A percentile compares a stretch with the other conserved stretches of the same genome.
Evolutionary conservation across 257 asterid species (phyloP).

Genomic region (Coffea eugenioides): DNA sequence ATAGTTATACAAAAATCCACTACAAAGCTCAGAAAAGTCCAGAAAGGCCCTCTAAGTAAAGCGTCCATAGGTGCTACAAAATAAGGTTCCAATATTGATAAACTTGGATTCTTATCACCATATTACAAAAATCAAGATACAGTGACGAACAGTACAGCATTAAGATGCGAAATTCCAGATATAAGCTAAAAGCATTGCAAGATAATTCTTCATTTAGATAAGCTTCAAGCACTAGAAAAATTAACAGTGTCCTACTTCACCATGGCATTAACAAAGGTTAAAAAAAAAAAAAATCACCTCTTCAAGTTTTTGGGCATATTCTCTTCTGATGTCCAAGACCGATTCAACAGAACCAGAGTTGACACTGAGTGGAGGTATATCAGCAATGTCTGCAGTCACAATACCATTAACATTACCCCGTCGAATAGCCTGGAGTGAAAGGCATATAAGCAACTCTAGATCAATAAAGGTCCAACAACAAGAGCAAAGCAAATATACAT

Average conservation of each 20-base stretch:
- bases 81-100: not conserved
- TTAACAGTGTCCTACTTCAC: not conserved
- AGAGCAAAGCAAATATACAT: not conserved
- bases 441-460: constrained; percentile 12
- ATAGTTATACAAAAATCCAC: not conserved
- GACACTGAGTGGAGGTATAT: constrained; percentile 44
- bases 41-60: not conserved
- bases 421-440: constrained; percentile 45
- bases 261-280: not conserved
- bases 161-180: not conserved
- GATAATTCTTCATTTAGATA: not conserved
- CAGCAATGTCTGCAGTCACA: constrained; percentile 36
- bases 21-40: not conserved
- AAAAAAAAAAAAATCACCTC: constrained; percentile 43
- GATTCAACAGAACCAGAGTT: constrained; percentile 52
- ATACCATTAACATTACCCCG: constrained; percentile 39
- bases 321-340: constrained; percentile 63
- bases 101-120: not conserved
- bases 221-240: not conserved
- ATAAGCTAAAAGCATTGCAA: not conserved
- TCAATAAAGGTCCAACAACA: constrained; percentile 10
- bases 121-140: not conserved
- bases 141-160: not conserved
- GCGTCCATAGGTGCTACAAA: not conserved
- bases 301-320: constrained; percentile 62